Evolutionary conservation across 148 eudicot species (phyloP).

Genomic region (Silene latifolia): DNA sequence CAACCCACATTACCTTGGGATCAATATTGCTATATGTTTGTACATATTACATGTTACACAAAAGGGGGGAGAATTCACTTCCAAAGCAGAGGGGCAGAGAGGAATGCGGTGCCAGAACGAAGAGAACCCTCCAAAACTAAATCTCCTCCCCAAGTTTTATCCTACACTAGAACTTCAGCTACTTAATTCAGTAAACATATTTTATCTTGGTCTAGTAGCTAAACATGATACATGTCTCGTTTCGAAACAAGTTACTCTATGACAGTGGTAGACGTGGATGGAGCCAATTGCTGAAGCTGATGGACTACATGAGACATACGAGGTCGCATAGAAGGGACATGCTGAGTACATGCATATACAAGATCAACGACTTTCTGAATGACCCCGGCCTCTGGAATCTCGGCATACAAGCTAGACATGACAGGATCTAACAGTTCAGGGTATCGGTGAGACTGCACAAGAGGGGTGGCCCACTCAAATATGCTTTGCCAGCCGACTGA

Average conservation of each 20-base stretch:
- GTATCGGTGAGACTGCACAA: constrained; percentile 72
- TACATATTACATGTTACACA: too few relatives aligned
- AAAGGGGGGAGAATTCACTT: too few relatives aligned
- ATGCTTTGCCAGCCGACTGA: constrained; percentile 89
- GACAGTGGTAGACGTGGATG: constrained; percentile 36
- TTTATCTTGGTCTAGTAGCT: background rate
- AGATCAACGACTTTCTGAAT: constrained; percentile 91
- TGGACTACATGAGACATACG: constrained; percentile 96
- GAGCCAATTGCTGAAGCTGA: constrained; percentile 79
- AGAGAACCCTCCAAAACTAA: background rate
- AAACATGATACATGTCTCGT: background rate
- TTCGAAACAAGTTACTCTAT: constrained; percentile 26
- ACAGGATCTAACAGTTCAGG: constrained; percentile 74
- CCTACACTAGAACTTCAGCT: background rate
- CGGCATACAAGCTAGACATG: constrained; percentile 42
- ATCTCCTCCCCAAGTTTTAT: background rate
- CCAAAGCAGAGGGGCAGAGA: too few relatives aligned
- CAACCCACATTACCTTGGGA: too few relatives aligned
- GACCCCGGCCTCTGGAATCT: constrained; percentile 72
- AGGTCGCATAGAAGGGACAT: constrained; percentile 89
- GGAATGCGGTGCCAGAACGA: background rate
- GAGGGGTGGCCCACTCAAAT: constrained; percentile 95
- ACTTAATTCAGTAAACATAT: too few relatives aligned
- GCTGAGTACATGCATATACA: constrained; percentile 84
- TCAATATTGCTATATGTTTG: too few relatives aligned